Percentiles rank a stretch among this genome's conserved stretches.
Conservation (phyloP, 805 yeast species). For the Candida piceae region DNA sequence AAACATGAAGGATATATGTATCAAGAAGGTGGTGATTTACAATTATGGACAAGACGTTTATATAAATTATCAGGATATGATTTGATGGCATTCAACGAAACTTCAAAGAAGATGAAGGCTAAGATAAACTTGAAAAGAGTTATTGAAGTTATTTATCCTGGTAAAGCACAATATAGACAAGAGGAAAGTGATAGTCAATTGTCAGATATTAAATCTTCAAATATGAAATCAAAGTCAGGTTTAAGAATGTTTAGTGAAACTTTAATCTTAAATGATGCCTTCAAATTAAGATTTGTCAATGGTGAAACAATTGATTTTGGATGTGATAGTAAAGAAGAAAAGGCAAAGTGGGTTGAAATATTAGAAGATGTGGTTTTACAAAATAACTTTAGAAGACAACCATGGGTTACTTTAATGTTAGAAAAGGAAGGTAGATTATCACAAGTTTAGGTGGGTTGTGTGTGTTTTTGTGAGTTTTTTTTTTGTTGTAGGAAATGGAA, state of each 20-base stretch:
- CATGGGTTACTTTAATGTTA: conserved; percentile 32
- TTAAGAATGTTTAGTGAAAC: conserved; percentile 68
- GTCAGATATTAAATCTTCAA: conserved; percentile 17
- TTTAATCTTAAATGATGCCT: conserved; percentile 62
- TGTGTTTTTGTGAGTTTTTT: neutral
- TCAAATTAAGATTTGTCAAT: conserved; percentile 69
- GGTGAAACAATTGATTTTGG: conserved; percentile 81
- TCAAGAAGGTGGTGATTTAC: conserved; percentile 92
- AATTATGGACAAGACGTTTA: conserved; percentile 65
- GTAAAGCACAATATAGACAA: conserved; percentile 26
- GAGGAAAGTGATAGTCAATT: conserved; percentile 15
- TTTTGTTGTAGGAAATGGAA: neutral
- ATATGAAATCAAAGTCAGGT: conserved; percentile 5
- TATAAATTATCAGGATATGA: conserved; percentile 69
- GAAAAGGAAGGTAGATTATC: conserved; percentile 2
- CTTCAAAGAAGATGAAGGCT: conserved; percentile 63
- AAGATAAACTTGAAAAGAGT: conserved; percentile 72
- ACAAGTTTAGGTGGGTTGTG: neutral
- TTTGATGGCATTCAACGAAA: conserved; percentile 72
- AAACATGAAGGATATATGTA: conserved; percentile 63
- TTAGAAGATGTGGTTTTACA: conserved; percentile 50
- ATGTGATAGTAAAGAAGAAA: conserved; percentile 66
- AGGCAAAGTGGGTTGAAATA: conserved; percentile 57
- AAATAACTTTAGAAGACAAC: conserved; percentile 29
- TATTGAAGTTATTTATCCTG: conserved; percentile 43